These are phyloP conservation scores for Elsinoe batatas DNA, from an alignment of 2,329 filamentous ascomycete species.

Conservation along the genomic window DNA sequence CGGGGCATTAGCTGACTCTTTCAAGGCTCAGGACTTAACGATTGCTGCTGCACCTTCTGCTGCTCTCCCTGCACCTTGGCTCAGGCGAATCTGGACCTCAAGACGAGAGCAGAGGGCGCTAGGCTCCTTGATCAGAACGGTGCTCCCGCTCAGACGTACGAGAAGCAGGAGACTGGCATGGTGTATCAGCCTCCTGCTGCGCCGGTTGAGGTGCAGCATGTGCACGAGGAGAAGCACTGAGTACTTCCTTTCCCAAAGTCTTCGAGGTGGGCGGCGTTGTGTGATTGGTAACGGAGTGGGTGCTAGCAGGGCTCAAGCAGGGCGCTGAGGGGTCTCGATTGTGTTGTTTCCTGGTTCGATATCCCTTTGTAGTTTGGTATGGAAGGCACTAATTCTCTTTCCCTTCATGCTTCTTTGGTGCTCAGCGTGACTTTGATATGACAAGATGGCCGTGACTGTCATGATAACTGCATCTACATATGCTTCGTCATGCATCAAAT, in stretches of 20 bases:
- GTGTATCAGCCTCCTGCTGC: constrained; percentile 5
- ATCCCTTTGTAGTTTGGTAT: background rate
- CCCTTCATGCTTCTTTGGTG: background rate
- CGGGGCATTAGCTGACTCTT: background rate
- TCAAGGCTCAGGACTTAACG: background rate
- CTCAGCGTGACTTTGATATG: background rate
- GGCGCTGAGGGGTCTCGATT: background rate
- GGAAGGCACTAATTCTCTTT: background rate
- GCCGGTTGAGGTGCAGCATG: background rate
- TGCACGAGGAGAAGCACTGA: background rate
- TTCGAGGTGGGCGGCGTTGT: background rate
- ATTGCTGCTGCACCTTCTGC: constrained; percentile 4
- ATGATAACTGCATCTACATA: background rate
- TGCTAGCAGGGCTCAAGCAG: background rate
- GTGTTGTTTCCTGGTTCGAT: background rate
- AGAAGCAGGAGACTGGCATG: constrained; percentile 9
- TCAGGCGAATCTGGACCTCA: constrained; percentile 5
- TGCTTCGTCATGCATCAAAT: too few relatives aligned
- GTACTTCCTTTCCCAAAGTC: background rate
- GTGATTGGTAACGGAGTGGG: background rate
- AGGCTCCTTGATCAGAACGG: background rate
- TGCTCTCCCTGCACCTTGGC: constrained; percentile 5
- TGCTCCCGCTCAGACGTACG: background rate
- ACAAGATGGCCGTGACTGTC: background rate
- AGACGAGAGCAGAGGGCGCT: background rate